A percentile compares a stretch with the other conserved stretches of the same genome.
Conservation (phyloP, 139 green algal species). For the Chlorella sp. region DNA sequence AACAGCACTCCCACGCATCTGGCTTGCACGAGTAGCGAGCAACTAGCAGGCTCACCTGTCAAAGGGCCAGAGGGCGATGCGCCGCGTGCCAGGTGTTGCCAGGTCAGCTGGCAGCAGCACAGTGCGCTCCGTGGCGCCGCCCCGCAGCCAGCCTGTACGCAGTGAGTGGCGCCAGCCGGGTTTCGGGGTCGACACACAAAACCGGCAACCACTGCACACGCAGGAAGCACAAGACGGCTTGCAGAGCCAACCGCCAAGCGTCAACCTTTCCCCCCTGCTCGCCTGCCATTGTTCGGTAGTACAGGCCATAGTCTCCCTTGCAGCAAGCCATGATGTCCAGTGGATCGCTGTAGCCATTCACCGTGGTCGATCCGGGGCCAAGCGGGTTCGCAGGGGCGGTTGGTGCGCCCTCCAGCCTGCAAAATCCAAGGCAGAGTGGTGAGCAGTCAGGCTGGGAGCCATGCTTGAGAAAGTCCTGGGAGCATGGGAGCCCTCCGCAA, state of each 20-base stretch:
- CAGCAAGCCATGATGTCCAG: conserved; percentile 44
- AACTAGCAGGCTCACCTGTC: conserved; percentile 16
- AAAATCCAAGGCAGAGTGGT: neutral
- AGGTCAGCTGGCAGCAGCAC: neutral
- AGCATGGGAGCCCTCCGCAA: too few species aligned
- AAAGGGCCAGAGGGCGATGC: conserved; percentile 42
- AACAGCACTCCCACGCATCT: neutral
- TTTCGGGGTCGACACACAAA: too few species aligned
- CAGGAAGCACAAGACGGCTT: too few species aligned
- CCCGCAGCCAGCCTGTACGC: conserved; percentile 36
- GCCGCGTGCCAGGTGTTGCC: neutral
- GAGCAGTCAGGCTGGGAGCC: neutral
- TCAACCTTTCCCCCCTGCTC: too few species aligned
- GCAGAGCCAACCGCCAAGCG: too few species aligned
- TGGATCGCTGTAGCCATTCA: conserved; percentile 26
- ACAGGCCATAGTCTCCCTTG: conserved; percentile 25
- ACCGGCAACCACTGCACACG: too few species aligned
- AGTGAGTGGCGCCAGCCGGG: too few species aligned
- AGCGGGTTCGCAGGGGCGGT: conserved; percentile 4
- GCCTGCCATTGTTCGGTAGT: conserved; percentile 25
- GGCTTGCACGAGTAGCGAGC: too few species aligned
- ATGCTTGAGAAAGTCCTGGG: too few species aligned
- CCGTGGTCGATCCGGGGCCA: conserved; percentile 9
- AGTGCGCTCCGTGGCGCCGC: neutral
- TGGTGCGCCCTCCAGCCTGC: neutral